Conservation (phyloP, 73 alveolate species). For the Diophrys appendiculata region DNA sequence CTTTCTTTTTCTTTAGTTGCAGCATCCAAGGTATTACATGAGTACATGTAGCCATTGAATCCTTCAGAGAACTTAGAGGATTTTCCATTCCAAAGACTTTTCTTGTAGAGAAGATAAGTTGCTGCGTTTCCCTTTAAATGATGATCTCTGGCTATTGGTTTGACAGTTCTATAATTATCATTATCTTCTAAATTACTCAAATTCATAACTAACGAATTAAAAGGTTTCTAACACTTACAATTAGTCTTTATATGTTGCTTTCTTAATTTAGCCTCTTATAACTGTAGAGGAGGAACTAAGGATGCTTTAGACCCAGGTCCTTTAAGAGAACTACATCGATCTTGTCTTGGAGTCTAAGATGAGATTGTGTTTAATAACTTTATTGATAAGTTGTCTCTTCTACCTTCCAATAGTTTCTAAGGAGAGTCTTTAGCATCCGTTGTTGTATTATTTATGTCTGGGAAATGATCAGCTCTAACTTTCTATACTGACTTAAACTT, state of each 20-base stretch:
- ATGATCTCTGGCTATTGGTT: not conserved
- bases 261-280: not conserved
- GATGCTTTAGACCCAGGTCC: not conserved
- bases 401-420: too few species aligned
- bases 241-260: not conserved
- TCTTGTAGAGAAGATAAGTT: not conserved
- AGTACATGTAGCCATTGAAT: not conserved
- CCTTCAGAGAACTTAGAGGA: slow-evolving; percentile 10
- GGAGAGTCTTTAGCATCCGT: too few species aligned
- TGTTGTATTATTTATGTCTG: too few species aligned
- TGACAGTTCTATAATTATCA: too few species aligned
- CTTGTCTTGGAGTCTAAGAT: not conserved
- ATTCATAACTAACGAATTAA: not conserved
- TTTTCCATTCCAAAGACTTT: slow-evolving; percentile 9
- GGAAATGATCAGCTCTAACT: too few species aligned
- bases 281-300: not conserved
- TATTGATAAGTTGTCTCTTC: too few species aligned
- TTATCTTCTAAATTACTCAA: not conserved
- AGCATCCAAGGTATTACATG: not conserved
- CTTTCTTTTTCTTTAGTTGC: slow-evolving; percentile 4
- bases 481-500: too few species aligned
- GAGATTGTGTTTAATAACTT: too few species aligned
- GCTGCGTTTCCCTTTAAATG: not conserved
- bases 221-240: not conserved
- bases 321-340: not conserved